A percentile compares a stretch with the other conserved stretches of the same genome.
Conservation (phyloP, 2,329 filamentous ascomycete species). For the Botrytis cinerea region DNA sequence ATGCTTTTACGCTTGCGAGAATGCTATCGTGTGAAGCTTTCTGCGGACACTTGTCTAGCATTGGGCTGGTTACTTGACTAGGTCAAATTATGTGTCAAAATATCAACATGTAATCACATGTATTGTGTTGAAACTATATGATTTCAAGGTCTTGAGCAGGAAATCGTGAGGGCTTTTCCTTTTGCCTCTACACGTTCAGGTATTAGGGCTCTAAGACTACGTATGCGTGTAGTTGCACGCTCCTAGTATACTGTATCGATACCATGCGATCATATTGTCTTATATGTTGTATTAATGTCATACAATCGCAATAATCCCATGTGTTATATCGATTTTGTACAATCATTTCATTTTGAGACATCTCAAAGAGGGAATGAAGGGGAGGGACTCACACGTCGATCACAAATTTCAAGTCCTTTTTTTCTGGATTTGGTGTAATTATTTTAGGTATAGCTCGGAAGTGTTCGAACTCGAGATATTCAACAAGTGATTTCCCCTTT, state of each 20-base stretch:
- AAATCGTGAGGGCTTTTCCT: neutral
- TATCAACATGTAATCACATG: neutral
- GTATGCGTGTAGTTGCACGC: neutral
- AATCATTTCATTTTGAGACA: neutral
- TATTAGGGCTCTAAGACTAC: neutral
- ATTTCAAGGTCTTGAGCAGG: neutral
- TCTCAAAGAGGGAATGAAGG: neutral
- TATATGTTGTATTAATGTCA: neutral
- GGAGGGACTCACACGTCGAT: too few relatives aligned
- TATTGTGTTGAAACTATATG: neutral
- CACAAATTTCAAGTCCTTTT: too few relatives aligned
- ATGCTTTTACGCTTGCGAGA: neutral
- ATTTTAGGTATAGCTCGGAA: too few relatives aligned
- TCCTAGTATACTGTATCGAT: neutral
- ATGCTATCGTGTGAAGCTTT: neutral
- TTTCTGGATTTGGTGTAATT: too few relatives aligned
- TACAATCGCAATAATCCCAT: neutral
- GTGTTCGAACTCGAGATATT: too few relatives aligned
- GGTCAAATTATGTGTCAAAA: neutral
- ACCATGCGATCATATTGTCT: neutral
- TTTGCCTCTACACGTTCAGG: neutral
- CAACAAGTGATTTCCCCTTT: neutral
- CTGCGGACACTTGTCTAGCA: neutral
- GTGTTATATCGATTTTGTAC: neutral
- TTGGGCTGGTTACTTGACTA: fast-evolving